Conservation (phyloP, 1,139 yeast genomes). For the Yamadazyma dendronema region DNA sequence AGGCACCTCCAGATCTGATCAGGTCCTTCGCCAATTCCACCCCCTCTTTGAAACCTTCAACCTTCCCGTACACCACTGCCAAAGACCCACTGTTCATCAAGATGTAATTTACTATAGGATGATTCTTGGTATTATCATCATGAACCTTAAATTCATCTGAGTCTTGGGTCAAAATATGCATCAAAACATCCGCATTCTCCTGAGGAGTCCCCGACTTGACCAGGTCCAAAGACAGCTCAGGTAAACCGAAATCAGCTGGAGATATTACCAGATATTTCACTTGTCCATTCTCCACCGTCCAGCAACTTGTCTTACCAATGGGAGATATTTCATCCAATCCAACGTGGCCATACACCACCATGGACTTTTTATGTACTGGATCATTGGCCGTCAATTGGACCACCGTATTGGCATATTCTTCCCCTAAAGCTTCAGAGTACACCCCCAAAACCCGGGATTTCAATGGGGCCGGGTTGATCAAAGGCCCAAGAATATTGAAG, state of each 20-base stretch:
- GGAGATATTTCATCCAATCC: slow-evolving; percentile 95
- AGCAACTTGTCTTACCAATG: slow-evolving; percentile 72
- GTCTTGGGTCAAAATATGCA: slow-evolving; percentile 57
- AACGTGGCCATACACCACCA: slow-evolving; percentile 89
- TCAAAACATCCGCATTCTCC: slow-evolving; percentile 70
- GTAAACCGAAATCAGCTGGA: slow-evolving; percentile 76
- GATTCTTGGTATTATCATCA: slow-evolving; percentile 26
- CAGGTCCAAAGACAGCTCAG: slow-evolving; percentile 62
- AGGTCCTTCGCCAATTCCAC: slow-evolving; percentile 70
- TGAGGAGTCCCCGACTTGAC: slow-evolving; percentile 86
- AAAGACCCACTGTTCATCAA: slow-evolving; percentile 83
- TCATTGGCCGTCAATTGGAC: slow-evolving; percentile 47
- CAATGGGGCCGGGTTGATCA: slow-evolving; percentile 86
- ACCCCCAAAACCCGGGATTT: slow-evolving; percentile 87
- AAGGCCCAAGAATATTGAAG: slow-evolving; percentile 89
- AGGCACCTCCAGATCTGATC: slow-evolving; percentile 66
- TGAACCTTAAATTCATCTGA: slow-evolving; percentile 36
- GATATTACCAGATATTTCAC: slow-evolving; percentile 38
- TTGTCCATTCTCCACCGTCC: slow-evolving; percentile 61
- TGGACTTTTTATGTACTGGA: slow-evolving; percentile 51
- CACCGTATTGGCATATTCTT: slow-evolving; percentile 81
- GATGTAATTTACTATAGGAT: slow-evolving; percentile 83
- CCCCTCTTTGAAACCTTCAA: slow-evolving; percentile 72
- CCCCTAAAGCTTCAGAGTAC: slow-evolving; percentile 74
- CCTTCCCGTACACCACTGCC: slow-evolving; percentile 72